Evolutionary conservation across 805 yeast species (phyloP).

Genomic region (Kodamaea kakaduensis): DNA sequence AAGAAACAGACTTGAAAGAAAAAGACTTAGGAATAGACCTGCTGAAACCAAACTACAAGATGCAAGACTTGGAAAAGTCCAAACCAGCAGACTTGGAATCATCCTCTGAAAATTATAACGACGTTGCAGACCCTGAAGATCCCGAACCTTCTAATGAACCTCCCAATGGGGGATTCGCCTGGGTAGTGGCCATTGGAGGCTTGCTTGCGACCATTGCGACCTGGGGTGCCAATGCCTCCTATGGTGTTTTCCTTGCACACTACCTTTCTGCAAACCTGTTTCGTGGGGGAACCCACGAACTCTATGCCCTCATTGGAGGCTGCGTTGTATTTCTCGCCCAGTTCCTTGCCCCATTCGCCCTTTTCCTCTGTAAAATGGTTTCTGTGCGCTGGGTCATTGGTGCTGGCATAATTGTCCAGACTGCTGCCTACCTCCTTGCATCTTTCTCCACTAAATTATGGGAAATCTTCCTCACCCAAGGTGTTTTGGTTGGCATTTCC

Average conservation of each 20-base stretch:
- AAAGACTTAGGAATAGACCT: no score
- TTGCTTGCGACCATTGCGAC: slow-evolving; percentile 45
- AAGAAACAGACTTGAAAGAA: no score
- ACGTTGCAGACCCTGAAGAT: no score
- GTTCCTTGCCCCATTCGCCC: slow-evolving; percentile 49
- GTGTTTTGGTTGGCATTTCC: slow-evolving; percentile 48
- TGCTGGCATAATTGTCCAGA: slow-evolving; percentile 42
- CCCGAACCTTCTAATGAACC: no score
- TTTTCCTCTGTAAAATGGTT: slow-evolving; percentile 43
- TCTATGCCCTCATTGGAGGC: slow-evolving; percentile 52
- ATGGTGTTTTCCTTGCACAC: slow-evolving; percentile 54
- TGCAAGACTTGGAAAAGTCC: no score
- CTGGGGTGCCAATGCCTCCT: slow-evolving; percentile 58
- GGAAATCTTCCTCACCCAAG: slow-evolving; percentile 53
- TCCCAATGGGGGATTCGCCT: slow-evolving; percentile 49
- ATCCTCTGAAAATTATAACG: no score
- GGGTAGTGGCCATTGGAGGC: slow-evolving; percentile 50
- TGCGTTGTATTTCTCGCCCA: slow-evolving; percentile 52
- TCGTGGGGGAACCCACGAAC: slow-evolving; percentile 41
- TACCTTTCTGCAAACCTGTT: slow-evolving; percentile 40
- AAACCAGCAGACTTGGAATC: no score
- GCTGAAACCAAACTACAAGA: no score
- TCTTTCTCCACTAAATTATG: slow-evolving; percentile 47
- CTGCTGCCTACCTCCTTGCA: slow-evolving; percentile 46
- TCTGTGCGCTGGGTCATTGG: slow-evolving; percentile 48